Evolutionary conservation across 305 asterid genomes (phyloP).

Genomic region (Fraxinus nigra): DNA sequence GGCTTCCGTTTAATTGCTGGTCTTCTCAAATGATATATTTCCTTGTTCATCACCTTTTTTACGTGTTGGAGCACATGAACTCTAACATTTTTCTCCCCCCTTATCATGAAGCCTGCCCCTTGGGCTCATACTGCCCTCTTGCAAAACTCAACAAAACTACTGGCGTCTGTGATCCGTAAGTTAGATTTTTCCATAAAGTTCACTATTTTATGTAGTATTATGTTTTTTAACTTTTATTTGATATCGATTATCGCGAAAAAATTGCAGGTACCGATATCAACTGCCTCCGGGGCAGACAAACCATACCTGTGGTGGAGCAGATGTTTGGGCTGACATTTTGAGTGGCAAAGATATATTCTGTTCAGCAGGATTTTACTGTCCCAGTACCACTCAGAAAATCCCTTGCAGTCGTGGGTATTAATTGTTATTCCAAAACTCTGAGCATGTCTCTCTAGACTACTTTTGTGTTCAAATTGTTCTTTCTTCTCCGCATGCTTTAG

Average conservation of each 20-base stretch:
- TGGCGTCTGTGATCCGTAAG: constrained; percentile 81
- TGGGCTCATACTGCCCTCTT: constrained; percentile 73
- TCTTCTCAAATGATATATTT: neutral
- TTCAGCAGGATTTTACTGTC: constrained; percentile 72
- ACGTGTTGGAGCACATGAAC: neutral
- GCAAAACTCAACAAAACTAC: constrained; percentile 54
- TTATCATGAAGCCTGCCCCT: constrained; percentile 62
- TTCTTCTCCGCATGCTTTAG: constrained; percentile 5
- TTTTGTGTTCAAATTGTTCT: neutral
- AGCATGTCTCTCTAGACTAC: neutral
- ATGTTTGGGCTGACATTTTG: constrained; percentile 63
- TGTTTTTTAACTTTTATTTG: constrained; percentile 13
- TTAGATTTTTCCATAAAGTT: constrained; percentile 11
- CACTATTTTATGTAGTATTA: neutral
- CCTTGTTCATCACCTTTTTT: neutral
- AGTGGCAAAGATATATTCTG: constrained; percentile 58
- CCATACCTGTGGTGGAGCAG: constrained; percentile 79
- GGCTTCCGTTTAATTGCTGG: neutral
- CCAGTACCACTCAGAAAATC: constrained; percentile 45
- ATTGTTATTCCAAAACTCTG: constrained; percentile 17
- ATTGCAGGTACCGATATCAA: constrained; percentile 64
- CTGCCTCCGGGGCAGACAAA: constrained; percentile 68
- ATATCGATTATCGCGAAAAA: constrained; percentile 15
- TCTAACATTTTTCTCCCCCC: constrained; percentile 17
- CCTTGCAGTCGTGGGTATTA: constrained; percentile 66